Base-by-base conservation (phyloP, 306 rosid genomes). In the Calophaca sinica region DNA sequence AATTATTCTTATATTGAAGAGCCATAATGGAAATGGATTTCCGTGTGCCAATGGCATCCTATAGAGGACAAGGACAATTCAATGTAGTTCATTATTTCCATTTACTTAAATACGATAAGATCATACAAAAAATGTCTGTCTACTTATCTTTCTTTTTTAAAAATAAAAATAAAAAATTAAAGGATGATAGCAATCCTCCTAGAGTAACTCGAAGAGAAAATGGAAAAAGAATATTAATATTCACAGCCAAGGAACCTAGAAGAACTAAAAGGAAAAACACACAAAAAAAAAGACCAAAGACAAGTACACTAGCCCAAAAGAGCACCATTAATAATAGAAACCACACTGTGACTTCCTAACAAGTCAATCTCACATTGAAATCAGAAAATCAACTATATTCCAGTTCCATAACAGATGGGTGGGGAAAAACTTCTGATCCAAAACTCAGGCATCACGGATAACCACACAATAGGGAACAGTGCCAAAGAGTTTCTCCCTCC, bases 11-110 rank as follows among this genome's bases (percentile, higher is more conserved):
- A 61, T 2, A 50, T 6, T 8, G 1, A 42, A 35, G 5, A 51
- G 9, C 51, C 66, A 50, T 39, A 80, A 48, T 36, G 75, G 46
- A 66, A 67, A 60, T 58, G 31, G 52, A 72, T 53, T 66, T 53
- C 60, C 52, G 39, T 46, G 26, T 39, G 41, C 52, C 33, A 69
- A 55, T 62, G 50, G 48, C 31, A 48, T 46, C 78, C 20, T 44
- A 55, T 44, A 5, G 26, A 8, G 2, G 11, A 50, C 31, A 70
- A 8, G 2, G 11, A 50, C 31, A 62, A 39, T 4, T 51, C 38
- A 6, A 71, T 12, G 31, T 41, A 52, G 55, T 71, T 58, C 51
- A 46, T 11, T 38, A 15, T 64, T 75, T 61, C 15, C 33, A 75
- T 69, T 62, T 51, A 75, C 15, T 32, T 61, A 45, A 26, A 33